Conservation (phyloP, 2,329 filamentous ascomycete species). For the Xylaria sp. region DNA sequence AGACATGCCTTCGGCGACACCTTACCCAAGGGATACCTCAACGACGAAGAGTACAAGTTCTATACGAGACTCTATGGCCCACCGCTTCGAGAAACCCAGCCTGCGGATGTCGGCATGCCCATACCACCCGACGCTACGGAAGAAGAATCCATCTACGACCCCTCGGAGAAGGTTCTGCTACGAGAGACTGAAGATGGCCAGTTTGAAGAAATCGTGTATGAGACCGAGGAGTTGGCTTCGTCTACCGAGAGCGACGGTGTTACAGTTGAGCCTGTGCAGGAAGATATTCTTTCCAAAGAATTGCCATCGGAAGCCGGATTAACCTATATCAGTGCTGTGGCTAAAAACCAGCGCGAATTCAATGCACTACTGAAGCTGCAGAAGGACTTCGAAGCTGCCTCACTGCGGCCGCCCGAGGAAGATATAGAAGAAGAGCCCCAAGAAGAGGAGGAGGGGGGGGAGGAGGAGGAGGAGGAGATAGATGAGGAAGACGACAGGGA, state of each 20-base stretch:
- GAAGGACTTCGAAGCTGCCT: slow-evolving; percentile 64
- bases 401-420: slow-evolving; percentile 48
- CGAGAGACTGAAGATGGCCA: slow-evolving; percentile 65
- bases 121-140: slow-evolving; percentile 82
- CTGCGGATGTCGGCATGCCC: slow-evolving; percentile 64
- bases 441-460: slow-evolving; percentile 44
- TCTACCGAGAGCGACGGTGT: slow-evolving; percentile 40
- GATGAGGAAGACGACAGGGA: slow-evolving; percentile 51
- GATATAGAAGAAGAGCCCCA: slow-evolving; percentile 46
- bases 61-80: slow-evolving; percentile 37
- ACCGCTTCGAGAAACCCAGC: slow-evolving; percentile 35
- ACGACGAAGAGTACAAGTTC: slow-evolving; percentile 36
- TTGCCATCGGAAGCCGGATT: slow-evolving; percentile 50
- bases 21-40: slow-evolving; percentile 35
- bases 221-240: slow-evolving; percentile 8
- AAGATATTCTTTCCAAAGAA: slow-evolving; percentile 35
- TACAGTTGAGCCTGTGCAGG: slow-evolving; percentile 38
- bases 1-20: slow-evolving; percentile 37
- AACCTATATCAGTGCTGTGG: slow-evolving; percentile 60
- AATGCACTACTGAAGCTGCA: slow-evolving; percentile 64
- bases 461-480: slow-evolving; percentile 53
- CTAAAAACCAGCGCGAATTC: slow-evolving; percentile 65
- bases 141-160: slow-evolving; percentile 73
- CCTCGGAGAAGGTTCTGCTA: slow-evolving; percentile 59
- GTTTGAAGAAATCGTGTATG: slow-evolving; percentile 70